A percentile compares a stretch with the other conserved stretches of the same genome.
Evolutionary conservation across 176 grass and related monocot species (phyloP).

Genomic region (Aegilops tauschii): DNA sequence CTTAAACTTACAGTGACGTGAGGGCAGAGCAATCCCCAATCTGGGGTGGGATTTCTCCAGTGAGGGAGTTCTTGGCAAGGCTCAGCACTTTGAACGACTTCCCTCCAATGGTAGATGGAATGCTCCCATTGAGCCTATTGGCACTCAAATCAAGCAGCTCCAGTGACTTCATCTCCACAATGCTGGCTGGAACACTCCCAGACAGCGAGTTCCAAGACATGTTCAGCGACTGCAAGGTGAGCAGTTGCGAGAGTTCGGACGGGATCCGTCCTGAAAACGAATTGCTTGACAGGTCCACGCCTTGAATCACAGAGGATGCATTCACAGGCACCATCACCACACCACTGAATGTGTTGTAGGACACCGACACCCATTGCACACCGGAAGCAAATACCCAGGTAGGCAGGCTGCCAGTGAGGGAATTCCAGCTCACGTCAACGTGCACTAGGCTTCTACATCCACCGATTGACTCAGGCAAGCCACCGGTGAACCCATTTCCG

Average conservation of each 20-base stretch:
- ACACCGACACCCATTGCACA: conserved; percentile 70
- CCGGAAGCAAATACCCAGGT: conserved; percentile 66
- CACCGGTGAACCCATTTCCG: conserved; percentile 75
- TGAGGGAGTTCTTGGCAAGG: conserved; percentile 69
- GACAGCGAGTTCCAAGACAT: conserved; percentile 76
- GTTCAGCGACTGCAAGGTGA: conserved; percentile 63
- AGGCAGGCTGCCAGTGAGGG: conserved; percentile 67
- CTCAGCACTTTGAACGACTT: conserved; percentile 68
- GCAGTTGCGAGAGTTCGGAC: conserved; percentile 46
- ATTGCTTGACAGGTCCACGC: conserved; percentile 85
- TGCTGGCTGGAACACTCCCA: conserved; percentile 52
- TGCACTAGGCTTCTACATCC: conserved; percentile 66
- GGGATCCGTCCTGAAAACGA: conserved; percentile 83
- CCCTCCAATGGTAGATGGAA: conserved; percentile 50
- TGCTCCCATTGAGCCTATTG: conserved; percentile 63
- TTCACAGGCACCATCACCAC: conserved; percentile 47
- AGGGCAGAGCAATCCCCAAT: conserved; percentile 76
- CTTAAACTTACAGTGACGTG: conserved; percentile 63
- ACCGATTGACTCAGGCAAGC: conserved; percentile 60
- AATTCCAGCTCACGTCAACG: conserved; percentile 82
- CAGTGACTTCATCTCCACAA: conserved; percentile 63
- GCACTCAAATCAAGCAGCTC: conserved; percentile 74
- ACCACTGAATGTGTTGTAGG: conserved; percentile 77
- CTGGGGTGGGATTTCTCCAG: conserved; percentile 64
- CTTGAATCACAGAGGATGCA: conserved; percentile 47